phyloP scores from a whole-genome alignment of 2,329 filamentous ascomycete genomes.

The Aspergillus sp. region DNA sequence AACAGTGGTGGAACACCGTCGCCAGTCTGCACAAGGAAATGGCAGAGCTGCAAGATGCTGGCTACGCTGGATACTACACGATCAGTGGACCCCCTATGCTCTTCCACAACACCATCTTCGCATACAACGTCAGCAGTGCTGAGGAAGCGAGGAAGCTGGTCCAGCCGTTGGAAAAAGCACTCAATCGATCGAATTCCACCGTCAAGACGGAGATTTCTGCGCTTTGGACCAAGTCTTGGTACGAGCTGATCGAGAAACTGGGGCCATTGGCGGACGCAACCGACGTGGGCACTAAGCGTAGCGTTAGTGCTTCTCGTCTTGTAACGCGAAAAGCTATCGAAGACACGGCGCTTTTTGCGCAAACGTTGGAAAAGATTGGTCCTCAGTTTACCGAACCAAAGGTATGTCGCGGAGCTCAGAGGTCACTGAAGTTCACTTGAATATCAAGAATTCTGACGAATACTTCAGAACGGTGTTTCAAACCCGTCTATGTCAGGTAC shows the following conservation, averaged over 20 bases:
- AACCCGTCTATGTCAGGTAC: conserved; percentile 16
- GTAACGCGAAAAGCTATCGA: background rate
- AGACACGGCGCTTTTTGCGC: background rate
- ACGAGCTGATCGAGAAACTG: conserved; percentile 1
- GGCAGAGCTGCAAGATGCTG: conserved; percentile 3
- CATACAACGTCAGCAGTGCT: background rate
- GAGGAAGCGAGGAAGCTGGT: background rate
- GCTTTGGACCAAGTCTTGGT: background rate
- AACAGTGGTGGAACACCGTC: conserved; percentile 1
- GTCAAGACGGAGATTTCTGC: background rate
- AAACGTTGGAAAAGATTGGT: conserved; percentile 1
- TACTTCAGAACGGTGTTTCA: conserved; percentile 9
- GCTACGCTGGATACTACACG: conserved; percentile 5
- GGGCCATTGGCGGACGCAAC: background rate
- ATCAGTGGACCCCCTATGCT: background rate
- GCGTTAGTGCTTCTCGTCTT: conserved; percentile 1
- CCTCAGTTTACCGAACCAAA: background rate
- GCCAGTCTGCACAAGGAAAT: background rate
- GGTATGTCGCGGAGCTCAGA: too few relatives aligned
- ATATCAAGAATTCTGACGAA: background rate
- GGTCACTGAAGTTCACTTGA: too few relatives aligned
- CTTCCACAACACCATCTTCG: background rate
- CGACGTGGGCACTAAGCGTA: background rate
- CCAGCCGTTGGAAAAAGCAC: background rate
- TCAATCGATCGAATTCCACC: background rate